phyloP scores from a whole-genome alignment of 2,329 filamentous ascomycete species.

The Fusarium metavorans region DNA sequence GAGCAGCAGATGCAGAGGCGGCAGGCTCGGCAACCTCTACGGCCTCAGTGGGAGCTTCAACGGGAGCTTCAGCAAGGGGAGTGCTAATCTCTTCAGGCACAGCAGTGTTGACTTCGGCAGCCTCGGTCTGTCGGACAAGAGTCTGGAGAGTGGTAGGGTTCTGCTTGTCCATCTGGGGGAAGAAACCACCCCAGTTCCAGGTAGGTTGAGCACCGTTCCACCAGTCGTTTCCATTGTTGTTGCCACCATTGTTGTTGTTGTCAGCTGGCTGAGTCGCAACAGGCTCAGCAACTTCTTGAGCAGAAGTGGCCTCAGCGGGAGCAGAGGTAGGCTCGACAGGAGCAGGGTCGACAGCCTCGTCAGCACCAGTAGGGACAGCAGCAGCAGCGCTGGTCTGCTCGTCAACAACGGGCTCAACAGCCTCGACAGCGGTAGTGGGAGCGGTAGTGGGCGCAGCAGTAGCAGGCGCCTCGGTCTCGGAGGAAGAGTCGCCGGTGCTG shows the following conservation, averaged over 20 bases:
- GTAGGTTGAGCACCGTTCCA: background rate
- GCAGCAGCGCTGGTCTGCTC: background rate
- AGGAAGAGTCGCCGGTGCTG: background rate
- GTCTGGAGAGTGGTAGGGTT: conserved; percentile 14
- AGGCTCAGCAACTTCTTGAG: background rate
- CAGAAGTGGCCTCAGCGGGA: background rate
- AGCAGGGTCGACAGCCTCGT: background rate
- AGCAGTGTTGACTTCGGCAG: background rate
- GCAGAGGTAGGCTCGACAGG: background rate
- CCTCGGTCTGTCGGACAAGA: background rate
- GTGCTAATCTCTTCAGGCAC: background rate
- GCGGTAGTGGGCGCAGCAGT: background rate
- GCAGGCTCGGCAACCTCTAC: background rate
- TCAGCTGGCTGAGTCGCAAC: background rate
- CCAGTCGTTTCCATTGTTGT: background rate
- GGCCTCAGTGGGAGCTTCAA: background rate
- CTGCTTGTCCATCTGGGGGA: background rate
- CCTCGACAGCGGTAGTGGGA: background rate
- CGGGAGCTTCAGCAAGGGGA: background rate
- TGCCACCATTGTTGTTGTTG: background rate
- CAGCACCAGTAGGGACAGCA: background rate
- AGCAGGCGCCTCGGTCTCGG: background rate
- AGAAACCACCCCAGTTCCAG: background rate
- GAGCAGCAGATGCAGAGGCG: background rate
- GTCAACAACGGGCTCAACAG: background rate